These are phyloP conservation scores for Tetracentron sinense DNA, from an alignment of 164 flowering plant species.

Conservation along the genomic window DNA sequence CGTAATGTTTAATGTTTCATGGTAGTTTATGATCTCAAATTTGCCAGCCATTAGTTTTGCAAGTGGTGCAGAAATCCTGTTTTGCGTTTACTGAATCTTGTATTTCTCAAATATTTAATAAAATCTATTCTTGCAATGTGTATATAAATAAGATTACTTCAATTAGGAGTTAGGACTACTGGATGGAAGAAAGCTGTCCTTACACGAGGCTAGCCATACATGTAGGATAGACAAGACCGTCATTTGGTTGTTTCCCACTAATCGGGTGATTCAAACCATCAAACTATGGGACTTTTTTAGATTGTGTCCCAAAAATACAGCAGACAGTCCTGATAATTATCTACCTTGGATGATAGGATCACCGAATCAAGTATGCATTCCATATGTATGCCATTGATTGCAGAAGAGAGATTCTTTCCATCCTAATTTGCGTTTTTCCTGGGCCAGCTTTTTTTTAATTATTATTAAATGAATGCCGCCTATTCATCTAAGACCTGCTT, in stretches of 20 bases:
- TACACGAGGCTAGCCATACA: too few species aligned
- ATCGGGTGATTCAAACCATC: not conserved
- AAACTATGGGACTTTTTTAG: not conserved
- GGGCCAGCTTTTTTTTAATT: not conserved
- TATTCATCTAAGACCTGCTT: conserved; percentile 3
- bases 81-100: not conserved
- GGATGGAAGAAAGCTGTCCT: not conserved
- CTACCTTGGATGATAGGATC: not conserved
- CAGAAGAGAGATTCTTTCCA: not conserved
- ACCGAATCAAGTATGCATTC: not conserved
- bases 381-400: not conserved
- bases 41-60: not conserved
- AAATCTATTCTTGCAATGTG: not conserved
- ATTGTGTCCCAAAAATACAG: not conserved
- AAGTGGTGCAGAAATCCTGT: not conserved
- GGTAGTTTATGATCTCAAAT: not conserved
- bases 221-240: too few species aligned
- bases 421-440: not conserved
- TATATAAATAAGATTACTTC: not conserved
- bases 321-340: not conserved
- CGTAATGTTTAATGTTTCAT: not conserved
- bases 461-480: too few species aligned
- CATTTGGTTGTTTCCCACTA: not conserved
- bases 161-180: not conserved
- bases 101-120: not conserved